phyloP scores from a whole-genome alignment of 768 basidiomycete genomes.

The Botryobasidium botryosum region DNA sequence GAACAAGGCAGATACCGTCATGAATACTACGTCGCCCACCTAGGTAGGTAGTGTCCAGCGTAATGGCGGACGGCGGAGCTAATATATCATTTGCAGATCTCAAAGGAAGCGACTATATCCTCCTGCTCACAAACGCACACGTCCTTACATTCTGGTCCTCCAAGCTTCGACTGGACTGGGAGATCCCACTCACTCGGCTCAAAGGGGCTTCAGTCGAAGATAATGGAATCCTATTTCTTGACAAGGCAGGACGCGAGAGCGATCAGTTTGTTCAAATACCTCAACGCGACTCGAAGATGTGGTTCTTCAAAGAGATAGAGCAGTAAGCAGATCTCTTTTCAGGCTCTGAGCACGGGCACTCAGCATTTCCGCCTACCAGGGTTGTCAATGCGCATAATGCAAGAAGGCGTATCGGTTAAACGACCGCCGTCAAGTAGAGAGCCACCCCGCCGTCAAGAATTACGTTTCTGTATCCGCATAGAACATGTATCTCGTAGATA shows the following conservation, averaged over 20 bases:
- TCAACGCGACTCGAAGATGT: constrained; percentile 19
- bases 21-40: constrained; percentile 83
- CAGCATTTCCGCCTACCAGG: background rate
- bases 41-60: constrained; percentile 36
- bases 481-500: too few relatives aligned
- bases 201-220: constrained; percentile 81
- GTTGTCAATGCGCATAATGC: constrained; percentile 1
- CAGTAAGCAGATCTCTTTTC: too few relatives aligned
- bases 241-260: constrained; percentile 29
- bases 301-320: constrained; percentile 25
- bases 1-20: constrained; percentile 73
- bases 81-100: constrained; percentile 32
- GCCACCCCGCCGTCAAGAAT: too few relatives aligned
- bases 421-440: too few relatives aligned
- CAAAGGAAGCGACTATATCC: constrained; percentile 62
- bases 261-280: constrained; percentile 28
- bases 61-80: background rate
- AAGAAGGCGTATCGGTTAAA: too few relatives aligned
- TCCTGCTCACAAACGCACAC: constrained; percentile 60
- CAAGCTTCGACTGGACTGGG: constrained; percentile 78
- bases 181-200: constrained; percentile 71
- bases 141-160: constrained; percentile 75
- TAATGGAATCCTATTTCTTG: constrained; percentile 73
- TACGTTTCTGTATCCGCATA: too few relatives aligned
- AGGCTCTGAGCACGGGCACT: background rate